Percentiles rank a stretch among this genome's conserved stretches.
Conservation (phyloP, 257 asterid species). For the Prunella vulgaris region DNA sequence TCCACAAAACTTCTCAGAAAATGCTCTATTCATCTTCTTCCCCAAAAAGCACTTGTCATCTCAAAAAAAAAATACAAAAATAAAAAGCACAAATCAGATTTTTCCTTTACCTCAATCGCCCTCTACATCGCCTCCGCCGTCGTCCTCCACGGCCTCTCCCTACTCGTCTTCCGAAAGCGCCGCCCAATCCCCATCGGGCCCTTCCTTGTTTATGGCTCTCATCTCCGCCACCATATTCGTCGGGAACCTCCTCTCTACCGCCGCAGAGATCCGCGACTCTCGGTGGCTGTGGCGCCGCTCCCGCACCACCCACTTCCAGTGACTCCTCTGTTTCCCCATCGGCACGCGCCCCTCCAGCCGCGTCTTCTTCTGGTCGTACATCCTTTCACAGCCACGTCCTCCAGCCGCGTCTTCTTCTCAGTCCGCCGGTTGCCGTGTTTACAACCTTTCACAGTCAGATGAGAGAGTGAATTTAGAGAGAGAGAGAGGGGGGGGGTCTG, state of each 20-base stretch:
- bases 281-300: constrained; percentile 72
- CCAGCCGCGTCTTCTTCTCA: too few species aligned
- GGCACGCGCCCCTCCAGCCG: constrained; percentile 87
- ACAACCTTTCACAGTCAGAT: too few species aligned
- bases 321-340: constrained; percentile 70
- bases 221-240: constrained; percentile 61
- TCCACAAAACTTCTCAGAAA: too few species aligned
- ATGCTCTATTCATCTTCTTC: too few species aligned
- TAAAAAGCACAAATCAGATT: too few species aligned
- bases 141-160: constrained; percentile 37
- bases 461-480: too few species aligned
- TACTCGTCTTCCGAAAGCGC: constrained; percentile 42
- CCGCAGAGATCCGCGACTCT: constrained; percentile 71
- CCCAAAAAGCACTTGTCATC: too few species aligned
- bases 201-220: constrained; percentile 57
- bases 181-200: constrained; percentile 62
- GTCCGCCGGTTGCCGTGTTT: too few species aligned
- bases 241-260: constrained; percentile 57
- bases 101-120: constrained; percentile 56
- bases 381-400: too few species aligned
- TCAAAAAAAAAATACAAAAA: too few species aligned
- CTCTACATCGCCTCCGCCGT: constrained; percentile 40
- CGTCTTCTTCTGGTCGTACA: constrained; percentile 82
- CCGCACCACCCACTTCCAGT: constrained; percentile 54
- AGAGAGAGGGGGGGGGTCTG: too few species aligned